Percentiles rank a stretch among this genome's conserved stretches.
Conservation (phyloP, 1,139 yeast genomes). For the Protomyces macrosporus region DNA sequence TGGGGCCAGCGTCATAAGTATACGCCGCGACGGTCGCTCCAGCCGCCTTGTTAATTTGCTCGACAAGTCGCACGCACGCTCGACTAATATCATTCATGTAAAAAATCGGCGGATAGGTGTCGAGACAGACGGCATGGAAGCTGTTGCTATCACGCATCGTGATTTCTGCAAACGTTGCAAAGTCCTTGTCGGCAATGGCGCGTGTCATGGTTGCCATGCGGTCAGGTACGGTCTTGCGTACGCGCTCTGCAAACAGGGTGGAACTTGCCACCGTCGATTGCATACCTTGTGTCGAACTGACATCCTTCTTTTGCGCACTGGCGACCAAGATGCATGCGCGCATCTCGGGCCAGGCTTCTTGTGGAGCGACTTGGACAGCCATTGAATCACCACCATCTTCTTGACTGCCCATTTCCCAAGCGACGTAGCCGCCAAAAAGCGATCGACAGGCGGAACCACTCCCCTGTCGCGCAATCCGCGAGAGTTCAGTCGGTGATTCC, state of each 20-base stretch:
- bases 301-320: constrained; percentile 87
- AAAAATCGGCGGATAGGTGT: constrained; percentile 91
- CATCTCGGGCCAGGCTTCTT: constrained; percentile 85
- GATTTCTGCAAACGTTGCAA: constrained; percentile 71
- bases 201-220: constrained; percentile 77
- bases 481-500: constrained; percentile 71
- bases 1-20: constrained; percentile 98
- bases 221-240: constrained; percentile 72
- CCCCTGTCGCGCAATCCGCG: constrained; percentile 93
- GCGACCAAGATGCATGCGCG: constrained; percentile 89
- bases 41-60: constrained; percentile 59
- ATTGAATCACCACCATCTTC: constrained; percentile 79
- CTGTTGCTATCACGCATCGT: constrained; percentile 97
- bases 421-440: constrained; percentile 92
- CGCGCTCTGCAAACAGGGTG: constrained; percentile 72
- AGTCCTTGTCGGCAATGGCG: constrained; percentile 66
- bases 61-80: constrained; percentile 74
- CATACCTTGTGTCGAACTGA: constrained; percentile 94
- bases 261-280: constrained; percentile 88
- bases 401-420: constrained; percentile 91
- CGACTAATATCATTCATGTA: constrained; percentile 94
- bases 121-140: constrained; percentile 94
- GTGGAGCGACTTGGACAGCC: constrained; percentile 85
- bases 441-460: constrained; percentile 98
- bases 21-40: constrained; percentile 79